Base-by-base conservation (phyloP, 805 yeast species). In the Torulaspora gathmanii region DNA sequence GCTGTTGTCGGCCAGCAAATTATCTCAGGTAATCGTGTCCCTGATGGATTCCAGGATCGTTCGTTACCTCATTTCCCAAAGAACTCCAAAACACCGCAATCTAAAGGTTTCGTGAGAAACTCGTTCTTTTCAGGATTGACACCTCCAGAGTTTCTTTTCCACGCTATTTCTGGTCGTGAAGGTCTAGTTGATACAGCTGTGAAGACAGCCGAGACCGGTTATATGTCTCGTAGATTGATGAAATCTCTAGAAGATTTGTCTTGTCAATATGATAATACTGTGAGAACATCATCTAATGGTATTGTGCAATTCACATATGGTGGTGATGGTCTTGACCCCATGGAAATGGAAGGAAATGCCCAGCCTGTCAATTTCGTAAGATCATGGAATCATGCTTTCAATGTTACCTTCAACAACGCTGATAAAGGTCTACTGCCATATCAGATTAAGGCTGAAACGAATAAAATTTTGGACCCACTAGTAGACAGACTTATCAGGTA, bases 1-100 rank as follows among this genome's bases (percentile, higher is more conserved):
- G 99, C 99, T 0, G 96, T 91, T 64, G 99, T 93, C 23, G 99
- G 99, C 44, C 99, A 93, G 71, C 99, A 93, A 70, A 93, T 93
- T 72, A 93, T 93, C 56, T 83, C 96, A 3, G 99, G 99, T 68
- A 86, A 88, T 64, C 95, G 99, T 78, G 99, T 93, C 50, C 98
- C 99, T 19, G 96, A 93, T 74, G 99, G 99, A n/a, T 93, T 93
- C 77, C 98, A 93, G 68, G 98, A 93, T 70, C 82, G 99, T 69
- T 88, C 99, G 0, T 72, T 93, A 55, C 99, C 99, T 10, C 99
- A 93, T 70, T 93, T 93, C 72, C 81, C 87, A 38, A 93, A 95
- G 69, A 86, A 86, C 67, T 90, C 98, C 54, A 90, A 91, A 65
- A 87, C 97, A 33, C 99, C 99, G 1, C 96, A 91, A 53, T 87